Conservation (phyloP, 1,284 basidiomycete genomes). For the Phellopilus nigrolimitatus region DNA sequence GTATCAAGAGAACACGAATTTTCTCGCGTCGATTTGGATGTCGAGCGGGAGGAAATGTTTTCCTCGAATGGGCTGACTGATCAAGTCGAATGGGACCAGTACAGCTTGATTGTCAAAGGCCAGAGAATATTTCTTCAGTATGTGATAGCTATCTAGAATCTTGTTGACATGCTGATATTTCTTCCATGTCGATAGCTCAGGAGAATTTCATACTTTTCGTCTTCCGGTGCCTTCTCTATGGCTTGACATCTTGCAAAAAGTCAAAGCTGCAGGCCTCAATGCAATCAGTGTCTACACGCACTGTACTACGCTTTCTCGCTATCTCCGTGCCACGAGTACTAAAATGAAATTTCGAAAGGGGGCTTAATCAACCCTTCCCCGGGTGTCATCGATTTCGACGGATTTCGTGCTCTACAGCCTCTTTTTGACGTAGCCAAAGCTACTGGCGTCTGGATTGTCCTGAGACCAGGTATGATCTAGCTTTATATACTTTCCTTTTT, state of each 20-base stretch:
- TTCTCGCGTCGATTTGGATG: not conserved
- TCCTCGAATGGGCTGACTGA: slow-evolving; percentile 11
- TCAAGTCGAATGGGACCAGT: slow-evolving; percentile 17
- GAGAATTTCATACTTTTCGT: slow-evolving; percentile 82
- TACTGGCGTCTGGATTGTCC: slow-evolving; percentile 42
- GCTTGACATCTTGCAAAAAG: slow-evolving; percentile 78
- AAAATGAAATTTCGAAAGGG: slow-evolving; percentile 26
- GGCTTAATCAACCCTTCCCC: slow-evolving; percentile 69
- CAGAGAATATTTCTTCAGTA: slow-evolving; percentile 20
- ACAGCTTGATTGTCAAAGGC: slow-evolving; percentile 18
- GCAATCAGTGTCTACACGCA: slow-evolving; percentile 70
- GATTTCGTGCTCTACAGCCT: slow-evolving; percentile 65
- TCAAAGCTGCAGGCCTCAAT: slow-evolving; percentile 79
- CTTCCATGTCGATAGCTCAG: too few relatives aligned
- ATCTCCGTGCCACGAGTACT: not conserved
- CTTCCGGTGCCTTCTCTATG: slow-evolving; percentile 76
- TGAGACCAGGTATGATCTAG: slow-evolving; percentile 41
- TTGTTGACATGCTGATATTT: too few relatives aligned
- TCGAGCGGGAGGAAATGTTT: not conserved
- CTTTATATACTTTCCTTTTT: too few relatives aligned
- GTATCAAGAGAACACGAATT: too few relatives aligned
- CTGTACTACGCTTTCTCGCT: slow-evolving; percentile 26
- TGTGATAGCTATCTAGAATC: too few relatives aligned
- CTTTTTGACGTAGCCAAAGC: slow-evolving; percentile 44
- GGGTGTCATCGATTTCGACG: slow-evolving; percentile 68